Percentiles rank a stretch among this genome's conserved stretches.
Conservation (phyloP, 352 stramenopile genomes). For the Thalassiosira pacifica region DNA sequence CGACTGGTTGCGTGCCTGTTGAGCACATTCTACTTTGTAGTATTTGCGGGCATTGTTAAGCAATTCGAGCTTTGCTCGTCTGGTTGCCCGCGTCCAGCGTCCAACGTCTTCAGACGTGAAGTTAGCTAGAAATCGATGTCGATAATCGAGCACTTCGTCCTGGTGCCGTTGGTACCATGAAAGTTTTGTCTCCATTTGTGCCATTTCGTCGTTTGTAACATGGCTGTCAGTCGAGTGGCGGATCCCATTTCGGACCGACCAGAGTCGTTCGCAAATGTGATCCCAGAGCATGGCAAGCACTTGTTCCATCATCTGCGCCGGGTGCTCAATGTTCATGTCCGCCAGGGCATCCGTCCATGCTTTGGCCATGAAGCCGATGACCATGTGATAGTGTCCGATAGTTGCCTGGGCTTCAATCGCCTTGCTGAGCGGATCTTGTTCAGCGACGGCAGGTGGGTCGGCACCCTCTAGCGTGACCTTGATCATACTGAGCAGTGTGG, state of each 20-base stretch:
- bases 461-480: no score
- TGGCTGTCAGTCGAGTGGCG: neutral
- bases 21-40: neutral
- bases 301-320: neutral
- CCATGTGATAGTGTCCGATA: neutral
- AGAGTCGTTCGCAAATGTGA: neutral
- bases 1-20: neutral
- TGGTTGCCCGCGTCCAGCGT: neutral
- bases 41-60: neutral
- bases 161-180: constrained; percentile 11
- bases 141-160: constrained; percentile 20
- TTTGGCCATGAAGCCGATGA: neutral
- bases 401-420: neutral
- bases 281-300: neutral
- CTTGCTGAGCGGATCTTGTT: no score
- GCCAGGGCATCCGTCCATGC: neutral
- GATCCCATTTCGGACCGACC: neutral
- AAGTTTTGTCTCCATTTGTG: neutral
- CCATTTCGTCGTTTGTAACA: neutral
- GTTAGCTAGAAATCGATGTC: constrained; percentile 1
- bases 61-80: neutral
- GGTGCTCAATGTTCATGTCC: neutral
- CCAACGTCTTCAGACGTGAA: neutral
- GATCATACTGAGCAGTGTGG: neutral
- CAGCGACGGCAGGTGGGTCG: neutral